Conservation (phyloP, 805 yeast species). For the Priceomyces haplophilus region DNA sequence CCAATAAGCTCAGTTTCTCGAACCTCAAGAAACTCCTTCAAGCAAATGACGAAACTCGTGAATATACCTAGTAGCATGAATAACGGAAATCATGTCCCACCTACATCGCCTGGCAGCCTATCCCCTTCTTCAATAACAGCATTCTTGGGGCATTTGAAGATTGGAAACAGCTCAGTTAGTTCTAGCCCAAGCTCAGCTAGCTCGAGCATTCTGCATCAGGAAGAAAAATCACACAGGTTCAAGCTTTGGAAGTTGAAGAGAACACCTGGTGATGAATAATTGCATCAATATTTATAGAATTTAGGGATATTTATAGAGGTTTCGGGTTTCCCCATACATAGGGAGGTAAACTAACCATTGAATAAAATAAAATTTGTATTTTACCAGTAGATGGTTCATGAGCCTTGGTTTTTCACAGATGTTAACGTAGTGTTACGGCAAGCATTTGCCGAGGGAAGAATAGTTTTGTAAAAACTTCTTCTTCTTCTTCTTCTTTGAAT, state of each 20-base stretch:
- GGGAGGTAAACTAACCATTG: not conserved
- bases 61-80: not conserved
- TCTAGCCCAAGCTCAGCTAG: conserved; percentile 6
- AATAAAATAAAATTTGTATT: not conserved
- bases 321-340: not conserved
- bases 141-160: conserved; percentile 16
- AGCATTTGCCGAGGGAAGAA: too few species aligned
- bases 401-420: too few species aligned
- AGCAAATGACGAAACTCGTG: not conserved
- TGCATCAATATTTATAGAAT: not conserved
- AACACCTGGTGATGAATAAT: conserved; percentile 4
- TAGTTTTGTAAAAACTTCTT: too few species aligned
- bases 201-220: conserved; percentile 5
- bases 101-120: conserved; percentile 2
- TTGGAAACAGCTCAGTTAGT: conserved; percentile 2
- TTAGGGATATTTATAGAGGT: not conserved
- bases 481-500: too few species aligned
- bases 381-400: too few species aligned
- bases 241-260: conserved; percentile 9
- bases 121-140: conserved; percentile 11
- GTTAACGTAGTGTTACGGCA: too few species aligned
- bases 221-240: conserved; percentile 8
- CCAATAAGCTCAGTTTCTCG: conserved; percentile 1
- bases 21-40: conserved; percentile 6
- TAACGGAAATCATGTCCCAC: conserved; percentile 2